Conservation (phyloP, 2,329 filamentous ascomycete genomes). For the Cladosporium halotolerans region DNA sequence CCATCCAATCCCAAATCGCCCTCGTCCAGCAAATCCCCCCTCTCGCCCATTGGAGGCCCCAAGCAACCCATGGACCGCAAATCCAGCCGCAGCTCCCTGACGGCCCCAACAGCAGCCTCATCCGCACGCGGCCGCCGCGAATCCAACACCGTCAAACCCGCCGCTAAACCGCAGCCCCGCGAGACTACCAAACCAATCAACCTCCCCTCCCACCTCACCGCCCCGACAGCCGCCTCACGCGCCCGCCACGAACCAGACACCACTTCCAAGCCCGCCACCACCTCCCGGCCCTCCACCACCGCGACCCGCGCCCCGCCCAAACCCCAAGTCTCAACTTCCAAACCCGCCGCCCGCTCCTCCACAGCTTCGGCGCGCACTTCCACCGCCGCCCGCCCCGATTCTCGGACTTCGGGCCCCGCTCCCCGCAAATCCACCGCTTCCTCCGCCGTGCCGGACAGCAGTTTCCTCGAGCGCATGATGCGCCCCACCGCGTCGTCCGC, state of each 20-base stretch:
- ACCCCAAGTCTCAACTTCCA: conserved; percentile 21
- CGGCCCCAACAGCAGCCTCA: conserved; percentile 30
- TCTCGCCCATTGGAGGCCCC: conserved; percentile 1
- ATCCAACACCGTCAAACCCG: conserved; percentile 16
- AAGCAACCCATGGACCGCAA: conserved; percentile 18
- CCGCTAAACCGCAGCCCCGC: conserved; percentile 45
- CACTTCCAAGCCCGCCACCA: conserved; percentile 8
- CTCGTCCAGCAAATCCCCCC: conserved; percentile 13
- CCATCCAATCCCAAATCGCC: conserved; percentile 8
- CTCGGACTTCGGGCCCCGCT: conserved; percentile 37
- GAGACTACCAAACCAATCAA: conserved; percentile 64
- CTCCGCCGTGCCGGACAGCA: conserved; percentile 56
- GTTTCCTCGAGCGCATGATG: conserved; percentile 78
- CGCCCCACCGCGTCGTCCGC: conserved; percentile 65
- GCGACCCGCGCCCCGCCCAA: conserved; percentile 12
- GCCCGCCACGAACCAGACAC: conserved; percentile 47
- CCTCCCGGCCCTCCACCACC: conserved; percentile 16
- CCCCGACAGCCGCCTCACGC: conserved; percentile 63
- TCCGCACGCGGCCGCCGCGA: conserved; percentile 19
- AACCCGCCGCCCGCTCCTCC: conserved; percentile 30
- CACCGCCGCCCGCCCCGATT: conserved; percentile 38
- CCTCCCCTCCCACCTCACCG: conserved; percentile 60
- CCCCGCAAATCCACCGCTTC: conserved; percentile 36
- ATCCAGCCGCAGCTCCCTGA: conserved; percentile 28
- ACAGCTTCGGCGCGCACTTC: conserved; percentile 3